Conservation (phyloP, 140 eudicot species). For the Anethum foeniculum region DNA sequence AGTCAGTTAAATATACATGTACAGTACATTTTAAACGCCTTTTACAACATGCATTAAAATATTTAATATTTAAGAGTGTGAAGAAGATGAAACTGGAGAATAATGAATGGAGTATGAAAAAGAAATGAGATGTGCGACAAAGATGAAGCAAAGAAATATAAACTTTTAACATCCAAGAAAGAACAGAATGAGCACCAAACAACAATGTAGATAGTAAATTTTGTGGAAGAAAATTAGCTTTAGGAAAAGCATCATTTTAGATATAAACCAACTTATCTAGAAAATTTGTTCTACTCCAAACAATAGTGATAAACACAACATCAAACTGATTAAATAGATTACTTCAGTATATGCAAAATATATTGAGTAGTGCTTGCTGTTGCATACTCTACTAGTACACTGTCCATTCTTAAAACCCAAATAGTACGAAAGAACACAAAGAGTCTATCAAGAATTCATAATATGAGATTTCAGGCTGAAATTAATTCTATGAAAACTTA, state of each 20-base stretch:
- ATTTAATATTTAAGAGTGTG: too few species aligned
- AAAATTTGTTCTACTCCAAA: background rate
- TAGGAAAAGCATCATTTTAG: background rate
- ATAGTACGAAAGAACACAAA: background rate
- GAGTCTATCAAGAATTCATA: background rate
- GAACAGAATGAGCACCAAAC: background rate
- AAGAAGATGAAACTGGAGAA: background rate
- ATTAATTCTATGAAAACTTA: conserved; percentile 28
- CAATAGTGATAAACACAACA: background rate
- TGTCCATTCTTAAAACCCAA: background rate
- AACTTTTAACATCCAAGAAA: background rate
- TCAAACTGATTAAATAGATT: background rate
- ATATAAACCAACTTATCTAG: background rate
- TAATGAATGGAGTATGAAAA: background rate
- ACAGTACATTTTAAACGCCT: background rate
- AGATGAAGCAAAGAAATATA: background rate
- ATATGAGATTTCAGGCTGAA: background rate
- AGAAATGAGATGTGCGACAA: background rate
- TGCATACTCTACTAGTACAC: background rate
- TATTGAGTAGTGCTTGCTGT: background rate
- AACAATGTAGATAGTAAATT: background rate
- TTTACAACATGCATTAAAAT: background rate
- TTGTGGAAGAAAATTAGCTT: background rate
- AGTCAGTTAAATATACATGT: background rate
- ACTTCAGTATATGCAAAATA: background rate